Base-by-base conservation (phyloP, 768 basidiomycete genomes). In the Favolaschia claudopus region DNA sequence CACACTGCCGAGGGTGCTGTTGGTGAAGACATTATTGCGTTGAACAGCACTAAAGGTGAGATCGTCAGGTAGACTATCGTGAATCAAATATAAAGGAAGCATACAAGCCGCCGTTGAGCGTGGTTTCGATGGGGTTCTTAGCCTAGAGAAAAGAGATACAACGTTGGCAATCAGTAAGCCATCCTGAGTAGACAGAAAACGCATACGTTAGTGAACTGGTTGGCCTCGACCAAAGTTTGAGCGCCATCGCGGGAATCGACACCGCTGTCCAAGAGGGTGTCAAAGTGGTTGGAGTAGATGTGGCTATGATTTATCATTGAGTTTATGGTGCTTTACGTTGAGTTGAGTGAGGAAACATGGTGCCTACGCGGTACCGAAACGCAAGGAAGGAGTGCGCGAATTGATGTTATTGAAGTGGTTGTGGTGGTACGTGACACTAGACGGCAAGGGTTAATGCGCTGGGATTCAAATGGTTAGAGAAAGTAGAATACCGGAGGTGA, bases 401-500 rank as follows among this genome's bases (percentile, higher is more conserved):
- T 63, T 63, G 48, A 63, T 63, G 29, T 58, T 32, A 8, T 39
- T 13, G 52, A 63, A 60, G 34, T 63, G 58, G 53, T 63, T 63
- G 56, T 62, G 61, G 61, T 62, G 61, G 50, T 62, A 62, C 37
- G 61, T 62, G 15, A 62, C 61, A 29, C 61, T 56, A 34, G 6
- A 28, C 24, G 44, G 12, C 10, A 28, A 28, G 15, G 29, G 19
- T 33, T 38, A 40, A 34, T 7, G 20, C 12, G 17, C 2, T 2
- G 28, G 54, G 19, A 27, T 4, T 9, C 27, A 17, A 36, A 3
- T 27, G 15, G n/a, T 32, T 7, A 14, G 17, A 20, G 17, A 27
- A 53, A 25, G 24, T 37, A 28, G 32, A 8, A 12, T 22, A 61
- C 61, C 61, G 55, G 15, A 63, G 58, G 38, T 63, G 62, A 3